phyloP scores from a whole-genome alignment of 257 asterid genomes.

The Nicotiana noctiflora region DNA sequence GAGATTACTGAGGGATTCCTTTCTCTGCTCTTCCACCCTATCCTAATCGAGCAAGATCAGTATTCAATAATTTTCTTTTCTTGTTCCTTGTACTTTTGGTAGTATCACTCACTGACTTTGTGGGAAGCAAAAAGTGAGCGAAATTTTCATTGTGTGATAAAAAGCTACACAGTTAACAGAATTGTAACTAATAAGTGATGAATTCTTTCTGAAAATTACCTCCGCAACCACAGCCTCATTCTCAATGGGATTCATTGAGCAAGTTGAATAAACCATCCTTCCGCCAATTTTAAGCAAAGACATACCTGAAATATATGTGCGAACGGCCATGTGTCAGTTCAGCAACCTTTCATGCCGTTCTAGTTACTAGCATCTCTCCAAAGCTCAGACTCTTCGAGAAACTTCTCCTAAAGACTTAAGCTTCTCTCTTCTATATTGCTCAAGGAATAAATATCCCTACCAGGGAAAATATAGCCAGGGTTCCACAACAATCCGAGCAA shows the following conservation, averaged over 20 bases:
- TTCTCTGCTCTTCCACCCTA: neutral
- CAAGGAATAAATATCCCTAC: neutral
- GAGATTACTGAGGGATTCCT: neutral
- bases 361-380: neutral
- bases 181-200: neutral
- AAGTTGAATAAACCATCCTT: slow-evolving; percentile 91
- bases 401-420: neutral
- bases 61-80: neutral
- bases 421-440: neutral
- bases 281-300: slow-evolving; percentile 98
- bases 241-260: slow-evolving; percentile 98
- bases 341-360: neutral
- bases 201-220: slow-evolving; percentile 33
- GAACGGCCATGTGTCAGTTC: slow-evolving; percentile 1
- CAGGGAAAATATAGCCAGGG: neutral
- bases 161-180: neutral
- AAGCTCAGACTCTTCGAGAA: neutral
- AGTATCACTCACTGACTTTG: neutral
- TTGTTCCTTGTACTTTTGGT: neutral
- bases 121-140: neutral
- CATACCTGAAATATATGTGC: slow-evolving; percentile 45
- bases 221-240: slow-evolving; percentile 96
- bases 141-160: neutral
- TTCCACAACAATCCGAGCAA: neutral
- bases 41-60: neutral